These are phyloP conservation scores for Fusarium verticillioides DNA, from an alignment of 2,329 filamentous ascomycete species.

Conservation along the genomic window DNA sequence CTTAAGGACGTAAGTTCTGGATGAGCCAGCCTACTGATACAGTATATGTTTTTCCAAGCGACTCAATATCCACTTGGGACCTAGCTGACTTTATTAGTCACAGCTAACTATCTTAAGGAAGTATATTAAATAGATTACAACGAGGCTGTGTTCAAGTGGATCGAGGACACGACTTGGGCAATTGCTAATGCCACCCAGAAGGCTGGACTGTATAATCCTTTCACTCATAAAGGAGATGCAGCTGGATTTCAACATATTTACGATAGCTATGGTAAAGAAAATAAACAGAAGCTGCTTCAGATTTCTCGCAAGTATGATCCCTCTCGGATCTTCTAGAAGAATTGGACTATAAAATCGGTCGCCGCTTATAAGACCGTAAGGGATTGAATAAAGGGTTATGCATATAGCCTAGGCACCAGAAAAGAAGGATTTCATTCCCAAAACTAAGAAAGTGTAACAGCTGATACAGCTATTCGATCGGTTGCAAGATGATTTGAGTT, in stretches of 20 bases:
- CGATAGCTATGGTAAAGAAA: constrained; percentile 18
- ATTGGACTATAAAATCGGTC: not conserved
- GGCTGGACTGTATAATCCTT: constrained; percentile 20
- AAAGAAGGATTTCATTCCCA: rapidly evolving
- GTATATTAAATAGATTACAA: no score
- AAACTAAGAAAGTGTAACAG: rapidly evolving
- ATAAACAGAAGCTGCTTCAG: constrained; percentile 4
- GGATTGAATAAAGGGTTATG: rapidly evolving
- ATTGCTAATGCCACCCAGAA: constrained; percentile 26
- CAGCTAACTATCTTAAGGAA: no score
- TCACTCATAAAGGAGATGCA: constrained; percentile 33
- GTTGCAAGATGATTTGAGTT: not conserved
- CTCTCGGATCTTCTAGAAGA: constrained; percentile 11
- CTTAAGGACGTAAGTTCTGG: no score
- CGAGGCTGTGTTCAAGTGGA: constrained; percentile 24
- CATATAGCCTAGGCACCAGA: not conserved
- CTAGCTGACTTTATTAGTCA: no score
- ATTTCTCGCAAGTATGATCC: constrained; percentile 30
- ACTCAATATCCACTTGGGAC: no score
- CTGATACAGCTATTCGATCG: not conserved
- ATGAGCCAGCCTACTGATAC: no score
- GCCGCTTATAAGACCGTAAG: rapidly evolving
- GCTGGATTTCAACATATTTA: constrained; percentile 22
- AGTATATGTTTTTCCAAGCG: no score
- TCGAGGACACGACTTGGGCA: constrained; percentile 16